Evolutionary conservation across 495 filamentous ascomycete genomes (phyloP).

Genomic region (Talaromyces adpressus): DNA sequence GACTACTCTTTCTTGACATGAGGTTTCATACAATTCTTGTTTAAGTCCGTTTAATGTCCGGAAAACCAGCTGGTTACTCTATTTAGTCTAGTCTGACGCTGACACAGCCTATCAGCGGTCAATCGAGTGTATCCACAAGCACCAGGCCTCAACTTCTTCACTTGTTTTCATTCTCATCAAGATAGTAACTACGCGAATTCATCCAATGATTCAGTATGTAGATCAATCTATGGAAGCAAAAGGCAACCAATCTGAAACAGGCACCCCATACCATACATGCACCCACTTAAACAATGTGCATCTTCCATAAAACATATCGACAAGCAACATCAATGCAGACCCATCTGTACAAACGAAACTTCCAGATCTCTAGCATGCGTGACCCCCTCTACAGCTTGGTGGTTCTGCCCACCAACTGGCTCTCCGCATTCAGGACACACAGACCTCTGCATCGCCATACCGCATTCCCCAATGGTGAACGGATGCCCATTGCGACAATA

Average conservation of each 20-base stretch:
- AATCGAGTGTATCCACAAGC: neutral
- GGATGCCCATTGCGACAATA: constrained; percentile 60
- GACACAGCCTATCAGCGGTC: neutral
- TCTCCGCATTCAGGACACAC: constrained; percentile 60
- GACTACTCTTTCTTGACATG: neutral
- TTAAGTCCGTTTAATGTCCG: neutral
- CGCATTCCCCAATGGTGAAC: constrained; percentile 70
- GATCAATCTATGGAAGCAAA: neutral
- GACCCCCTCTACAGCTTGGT: constrained; percentile 47
- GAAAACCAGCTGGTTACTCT: constrained; percentile 1
- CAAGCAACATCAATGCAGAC: neutral
- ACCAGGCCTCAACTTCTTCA: neutral
- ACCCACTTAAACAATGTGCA: neutral
- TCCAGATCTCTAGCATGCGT: constrained; percentile 43
- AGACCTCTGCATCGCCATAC: constrained; percentile 56
- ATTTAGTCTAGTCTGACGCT: neutral
- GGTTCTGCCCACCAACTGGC: constrained; percentile 51
- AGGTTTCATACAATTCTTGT: neutral
- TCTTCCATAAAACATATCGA: neutral
- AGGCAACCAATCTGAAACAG: neutral
- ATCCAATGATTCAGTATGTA: neutral
- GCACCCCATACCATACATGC: neutral
- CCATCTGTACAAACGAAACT: constrained; percentile 17
- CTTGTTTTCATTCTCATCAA: neutral
- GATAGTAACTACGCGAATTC: neutral